Percentiles rank a stretch among this genome's conserved stretches.
These are phyloP conservation scores for Gigaspora rosea DNA, from an alignment of 192 early-diverging fungal species.

Conservation along the genomic window DNA sequence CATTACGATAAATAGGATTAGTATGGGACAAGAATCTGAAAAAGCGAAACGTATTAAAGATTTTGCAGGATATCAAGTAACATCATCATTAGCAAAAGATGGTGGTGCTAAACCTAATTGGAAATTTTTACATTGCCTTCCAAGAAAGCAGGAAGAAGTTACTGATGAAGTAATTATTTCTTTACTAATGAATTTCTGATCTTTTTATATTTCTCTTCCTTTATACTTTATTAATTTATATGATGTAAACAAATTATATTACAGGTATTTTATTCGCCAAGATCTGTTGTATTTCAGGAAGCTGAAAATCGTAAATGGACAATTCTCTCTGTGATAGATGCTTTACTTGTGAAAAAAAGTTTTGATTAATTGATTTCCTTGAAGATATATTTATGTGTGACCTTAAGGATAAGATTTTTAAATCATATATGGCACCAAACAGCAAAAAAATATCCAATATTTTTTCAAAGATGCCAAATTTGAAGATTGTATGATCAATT, in stretches of 20 bases:
- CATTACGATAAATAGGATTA: constrained; percentile 55
- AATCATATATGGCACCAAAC: too few species aligned
- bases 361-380: constrained; percentile 32
- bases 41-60: constrained; percentile 78
- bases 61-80: constrained; percentile 89
- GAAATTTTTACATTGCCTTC: constrained; percentile 99
- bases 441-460: too few species aligned
- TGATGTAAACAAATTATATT: background rate
- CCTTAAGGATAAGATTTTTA: too few species aligned
- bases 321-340: constrained; percentile 81
- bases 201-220: background rate
- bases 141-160: constrained; percentile 95
- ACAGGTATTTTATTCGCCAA: constrained; percentile 80
- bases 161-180: constrained; percentile 74
- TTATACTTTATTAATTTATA: background rate
- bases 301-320: constrained; percentile 99
- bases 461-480: too few species aligned
- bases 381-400: background rate
- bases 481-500: too few species aligned
- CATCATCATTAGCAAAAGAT: constrained; percentile 74
- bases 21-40: constrained; percentile 97
- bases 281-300: constrained; percentile 94
- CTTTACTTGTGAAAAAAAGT: constrained; percentile 60
- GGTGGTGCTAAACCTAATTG: constrained; percentile 85
- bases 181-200: background rate